These are phyloP conservation scores for Lipomyces yarrowii DNA, from an alignment of 1,139 yeast species.

Conservation along the genomic window DNA sequence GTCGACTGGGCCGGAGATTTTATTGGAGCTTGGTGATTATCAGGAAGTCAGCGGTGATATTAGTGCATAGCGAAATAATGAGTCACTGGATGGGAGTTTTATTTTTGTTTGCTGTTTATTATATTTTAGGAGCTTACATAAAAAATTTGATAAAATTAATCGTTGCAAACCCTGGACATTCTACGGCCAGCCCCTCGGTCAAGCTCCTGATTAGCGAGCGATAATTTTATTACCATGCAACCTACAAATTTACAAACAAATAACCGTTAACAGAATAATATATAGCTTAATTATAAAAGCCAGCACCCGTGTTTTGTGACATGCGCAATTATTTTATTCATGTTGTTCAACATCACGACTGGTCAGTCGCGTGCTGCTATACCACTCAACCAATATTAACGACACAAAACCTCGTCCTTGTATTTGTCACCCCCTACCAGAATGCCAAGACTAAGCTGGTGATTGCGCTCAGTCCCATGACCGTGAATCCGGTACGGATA, in stretches of 20 bases:
- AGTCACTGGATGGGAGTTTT: neutral
- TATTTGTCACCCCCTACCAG: slow-evolving; percentile 38
- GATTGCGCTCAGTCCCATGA: slow-evolving; percentile 69
- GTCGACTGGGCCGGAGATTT: neutral
- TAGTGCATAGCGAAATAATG: neutral
- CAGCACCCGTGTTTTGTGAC: no score
- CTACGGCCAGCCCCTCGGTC: no score
- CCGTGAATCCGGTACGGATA: slow-evolving; percentile 87
- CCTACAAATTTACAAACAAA: no score
- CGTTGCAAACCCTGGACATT: no score
- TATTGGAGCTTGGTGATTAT: neutral
- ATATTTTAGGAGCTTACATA: neutral
- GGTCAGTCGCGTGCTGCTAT: neutral
- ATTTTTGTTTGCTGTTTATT: neutral
- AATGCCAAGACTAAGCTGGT: slow-evolving; percentile 56
- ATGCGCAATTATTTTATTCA: no score
- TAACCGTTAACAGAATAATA: no score
- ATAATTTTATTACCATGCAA: no score
- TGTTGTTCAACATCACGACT: neutral
- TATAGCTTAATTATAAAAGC: no score
- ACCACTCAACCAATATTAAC: neutral
- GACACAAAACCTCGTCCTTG: neutral
- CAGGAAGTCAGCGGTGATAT: neutral
- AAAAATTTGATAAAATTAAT: no score
- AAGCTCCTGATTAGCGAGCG: no score